Percentiles rank a stretch among this genome's conserved stretches.
These are phyloP conservation scores for Verticillium dahliae DNA, from an alignment of 2,329 filamentous ascomycete genomes.

Conservation along the genomic window DNA sequence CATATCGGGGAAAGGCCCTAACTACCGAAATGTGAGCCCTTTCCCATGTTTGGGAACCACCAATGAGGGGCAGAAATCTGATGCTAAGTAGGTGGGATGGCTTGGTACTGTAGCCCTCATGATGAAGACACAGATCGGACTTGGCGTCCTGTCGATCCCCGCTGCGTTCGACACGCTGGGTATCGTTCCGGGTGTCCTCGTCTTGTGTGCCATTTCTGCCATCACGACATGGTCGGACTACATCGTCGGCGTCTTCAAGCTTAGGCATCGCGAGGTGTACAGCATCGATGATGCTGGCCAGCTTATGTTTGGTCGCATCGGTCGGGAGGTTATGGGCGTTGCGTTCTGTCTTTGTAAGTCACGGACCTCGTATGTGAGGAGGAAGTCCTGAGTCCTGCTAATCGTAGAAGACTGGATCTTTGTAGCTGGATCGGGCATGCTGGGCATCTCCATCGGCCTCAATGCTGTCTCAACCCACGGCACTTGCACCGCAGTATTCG, in stretches of 20 bases:
- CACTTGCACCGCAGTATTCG: conserved; percentile 31
- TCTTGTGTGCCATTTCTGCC: conserved; percentile 27
- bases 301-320: conserved; percentile 39
- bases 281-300: conserved; percentile 43
- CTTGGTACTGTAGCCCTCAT: conserved; percentile 33
- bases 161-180: conserved; percentile 36
- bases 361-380: background rate
- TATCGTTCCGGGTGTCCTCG: conserved; percentile 40
- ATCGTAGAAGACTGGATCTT: conserved; percentile 16
- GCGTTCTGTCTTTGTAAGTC: conserved; percentile 26
- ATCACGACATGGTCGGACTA: conserved; percentile 44
- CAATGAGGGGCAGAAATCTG: background rate
- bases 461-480: conserved; percentile 32
- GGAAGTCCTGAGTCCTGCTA: background rate
- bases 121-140: conserved; percentile 38
- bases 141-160: conserved; percentile 43
- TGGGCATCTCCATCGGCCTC: conserved; percentile 31
- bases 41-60: background rate
- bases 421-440: conserved; percentile 30
- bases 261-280: conserved; percentile 41
- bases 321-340: conserved; percentile 32
- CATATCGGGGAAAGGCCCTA: conserved; percentile 20
- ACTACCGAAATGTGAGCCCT: conserved; percentile 21
- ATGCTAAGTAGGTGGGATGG: conserved; percentile 28
- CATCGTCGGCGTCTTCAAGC: conserved; percentile 43